Base-by-base conservation (phyloP, 768 basidiomycete species). In the Boletellus emodensis region DNA sequence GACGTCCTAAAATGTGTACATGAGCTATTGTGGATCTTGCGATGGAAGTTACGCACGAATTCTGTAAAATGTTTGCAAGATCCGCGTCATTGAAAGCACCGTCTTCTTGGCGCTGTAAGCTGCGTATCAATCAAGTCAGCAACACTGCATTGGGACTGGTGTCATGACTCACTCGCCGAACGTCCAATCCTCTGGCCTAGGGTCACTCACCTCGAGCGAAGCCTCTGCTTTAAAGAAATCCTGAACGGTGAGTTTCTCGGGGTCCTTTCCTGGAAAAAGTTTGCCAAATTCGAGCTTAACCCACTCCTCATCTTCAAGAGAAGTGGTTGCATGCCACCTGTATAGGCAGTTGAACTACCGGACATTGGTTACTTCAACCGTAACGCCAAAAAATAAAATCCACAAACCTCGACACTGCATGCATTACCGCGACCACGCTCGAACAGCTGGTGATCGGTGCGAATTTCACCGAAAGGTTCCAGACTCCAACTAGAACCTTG, bases 271-370 rank as follows among this genome's bases (percentile, higher is more conserved):
- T 0, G 74, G 72, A 65, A 90, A 90, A 35, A 84, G 51, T 6
- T 74, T 49, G 26, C 58, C 55, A 58, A 87, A 81, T 15, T 81
- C 65, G 17, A 61, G 26, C 33, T 69, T 60, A 3, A 83, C 79
- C 87, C 87, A 91, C 49, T 81, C 66, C 61, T 87, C 90, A 46
- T 91, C 90, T 46, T 77, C 75, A 14, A 61, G 58, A 39, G 85
- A 89, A 0, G 85, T 88, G 0, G 90, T 90, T 1, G 90, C 84
- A 40, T 93, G 90, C 90, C 90, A 81, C 17, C 87, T 80, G 66
- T 92, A 92, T 48, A 92, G 69, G 58, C 85, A 86, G 59, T 92
- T 92, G 73, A 92, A 92, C 85, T 88, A 35, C 17, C 10, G 3
- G 42, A 40, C 38, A 3, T n/a, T 4, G 6, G 37, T 61, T 11